Base-by-base conservation (phyloP, 257 asterid species). In the Solanum lycopersicoides region DNA sequence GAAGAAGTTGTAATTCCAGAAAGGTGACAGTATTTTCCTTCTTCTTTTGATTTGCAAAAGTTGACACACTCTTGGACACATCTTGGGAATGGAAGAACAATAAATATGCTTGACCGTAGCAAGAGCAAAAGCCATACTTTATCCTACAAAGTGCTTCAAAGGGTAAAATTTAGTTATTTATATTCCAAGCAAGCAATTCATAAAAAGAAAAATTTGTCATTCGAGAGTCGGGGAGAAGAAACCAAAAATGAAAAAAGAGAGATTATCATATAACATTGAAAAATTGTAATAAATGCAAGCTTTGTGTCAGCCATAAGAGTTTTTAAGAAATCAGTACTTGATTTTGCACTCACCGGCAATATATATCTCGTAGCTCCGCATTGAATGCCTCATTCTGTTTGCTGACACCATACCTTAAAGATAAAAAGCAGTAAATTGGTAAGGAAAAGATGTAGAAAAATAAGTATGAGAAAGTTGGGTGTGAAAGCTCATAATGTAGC, bases 331-430 rank as follows among this genome's bases (percentile, higher is more conserved):
- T 79, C 53, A 79, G 84, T 79, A 45, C 25, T 44, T 79, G 10
- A 45, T 72, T 85, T 74, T 77, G 41, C 53, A 63, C 94, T 90
- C 87, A 97, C 99, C 94, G 92, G 92, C 96, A 93, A 90, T 97
- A 97, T 84, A 97, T 95, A 90, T 97, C 98, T 84, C 94, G 92
- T 79, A 97, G 96, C 94, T 97, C 99, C 2, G 98, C 94, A 88
- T 92, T 96, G 92, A 97, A 97, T 37, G 96, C 91, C 86, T 96
- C 99, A 66, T 95, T 91, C 91, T 94, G 97, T 88, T 93, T 96
- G 96, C 95, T 95, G 89, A 97, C 94, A 76, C 99, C 99, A 86
- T 97, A 95, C 84, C 99, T 97, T 88, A 86, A 89, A 87, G 84
- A 88, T 86, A 63, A 89, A 79, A 47, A 65, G 41, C 83, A 35